Conservation (phyloP, 768 basidiomycete genomes). For the Holtermanniella nyarrowii region DNA sequence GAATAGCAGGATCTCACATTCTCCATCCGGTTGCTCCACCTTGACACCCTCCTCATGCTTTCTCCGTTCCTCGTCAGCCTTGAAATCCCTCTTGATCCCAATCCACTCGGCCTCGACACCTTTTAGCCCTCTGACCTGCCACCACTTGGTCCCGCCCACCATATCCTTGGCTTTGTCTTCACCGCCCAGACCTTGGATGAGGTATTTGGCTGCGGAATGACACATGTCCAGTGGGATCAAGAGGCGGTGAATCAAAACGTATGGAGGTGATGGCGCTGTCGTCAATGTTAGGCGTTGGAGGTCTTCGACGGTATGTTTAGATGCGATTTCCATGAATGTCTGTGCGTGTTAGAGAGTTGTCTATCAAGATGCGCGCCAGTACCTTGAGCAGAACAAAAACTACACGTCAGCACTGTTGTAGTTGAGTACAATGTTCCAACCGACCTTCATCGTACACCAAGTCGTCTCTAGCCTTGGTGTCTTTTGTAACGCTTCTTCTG, state of each 20-base stretch:
- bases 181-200: slow-evolving; percentile 77
- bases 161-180: slow-evolving; percentile 55
- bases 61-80: slow-evolving; percentile 47
- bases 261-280: slow-evolving; percentile 73
- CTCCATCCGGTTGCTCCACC: slow-evolving; percentile 8
- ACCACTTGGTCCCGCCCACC: slow-evolving; percentile 90
- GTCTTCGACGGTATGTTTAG: slow-evolving; percentile 69
- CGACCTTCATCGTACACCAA: slow-evolving; percentile 65
- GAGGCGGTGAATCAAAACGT: slow-evolving; percentile 62
- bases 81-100: slow-evolving; percentile 71
- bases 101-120: slow-evolving; percentile 85
- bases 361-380: no score
- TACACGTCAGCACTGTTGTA: slow-evolving; percentile 33
- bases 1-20: slow-evolving; percentile 11
- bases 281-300: slow-evolving; percentile 65
- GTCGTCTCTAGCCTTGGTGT: slow-evolving; percentile 55
- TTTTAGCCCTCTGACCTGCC: slow-evolving; percentile 82
- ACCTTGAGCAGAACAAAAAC: slow-evolving; percentile 58
- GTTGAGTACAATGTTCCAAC: neutral
- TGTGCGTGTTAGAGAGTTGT: slow-evolving; percentile 18
- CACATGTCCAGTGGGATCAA: slow-evolving; percentile 66
- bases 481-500: slow-evolving; percentile 40
- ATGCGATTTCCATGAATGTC: slow-evolving; percentile 64
- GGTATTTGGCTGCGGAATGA: slow-evolving; percentile 58
- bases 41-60: slow-evolving; percentile 8